Conservation (phyloP, 2,329 filamentous ascomycete genomes). For the Colletotrichum coccodes region DNA sequence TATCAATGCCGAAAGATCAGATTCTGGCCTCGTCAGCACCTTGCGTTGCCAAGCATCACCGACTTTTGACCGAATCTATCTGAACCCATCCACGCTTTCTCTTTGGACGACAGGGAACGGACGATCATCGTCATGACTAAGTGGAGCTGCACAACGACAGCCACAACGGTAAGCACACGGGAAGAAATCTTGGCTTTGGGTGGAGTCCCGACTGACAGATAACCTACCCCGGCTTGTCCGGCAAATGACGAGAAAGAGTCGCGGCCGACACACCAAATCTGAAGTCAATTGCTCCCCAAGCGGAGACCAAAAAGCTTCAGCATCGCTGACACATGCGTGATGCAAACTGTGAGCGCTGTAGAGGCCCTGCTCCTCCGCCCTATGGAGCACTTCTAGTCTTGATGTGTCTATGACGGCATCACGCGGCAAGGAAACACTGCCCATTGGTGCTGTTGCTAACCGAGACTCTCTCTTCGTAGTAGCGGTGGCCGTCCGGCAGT, state of each 20-base stretch:
- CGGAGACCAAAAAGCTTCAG: not conserved
- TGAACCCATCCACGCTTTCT: not conserved
- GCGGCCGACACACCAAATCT: not conserved
- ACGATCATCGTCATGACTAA: not conserved
- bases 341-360: not conserved
- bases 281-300: not conserved
- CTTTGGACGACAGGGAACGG: not conserved
- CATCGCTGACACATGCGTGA: not conserved
- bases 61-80: not conserved
- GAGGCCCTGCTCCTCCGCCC: not conserved
- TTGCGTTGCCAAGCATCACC: not conserved
- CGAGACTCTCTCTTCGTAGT: not conserved
- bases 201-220: not conserved
- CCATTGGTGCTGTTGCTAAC: not conserved
- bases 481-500: not conserved
- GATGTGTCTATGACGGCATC: slow-evolving; percentile 10
- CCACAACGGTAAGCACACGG: not conserved
- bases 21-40: not conserved
- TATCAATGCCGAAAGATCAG: not conserved
- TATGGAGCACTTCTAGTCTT: not conserved
- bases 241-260: not conserved
- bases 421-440: not conserved
- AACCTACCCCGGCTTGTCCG: not conserved
- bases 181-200: not conserved
- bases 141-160: not conserved